Base-by-base conservation (phyloP, 1,284 basidiomycete genomes). In the Microbotryum scabiosae region DNA sequence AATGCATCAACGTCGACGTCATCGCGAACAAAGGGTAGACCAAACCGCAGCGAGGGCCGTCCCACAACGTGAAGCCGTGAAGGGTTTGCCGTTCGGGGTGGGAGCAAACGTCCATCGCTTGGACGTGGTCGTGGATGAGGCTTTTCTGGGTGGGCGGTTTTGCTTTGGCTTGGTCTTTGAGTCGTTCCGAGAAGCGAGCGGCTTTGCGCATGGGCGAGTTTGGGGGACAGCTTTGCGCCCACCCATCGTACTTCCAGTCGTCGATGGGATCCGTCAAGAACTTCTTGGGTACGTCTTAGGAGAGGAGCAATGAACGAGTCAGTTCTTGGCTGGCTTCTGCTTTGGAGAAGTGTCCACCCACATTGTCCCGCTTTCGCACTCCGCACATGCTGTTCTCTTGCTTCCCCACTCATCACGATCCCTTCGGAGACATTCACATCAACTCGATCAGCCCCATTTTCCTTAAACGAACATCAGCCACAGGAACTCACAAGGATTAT, bases 21-120 rank as follows among this genome's bases (percentile, higher is more conserved):
- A 68, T 66, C 51, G 65, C 56, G 51, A 72, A 72, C 21, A 72
- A 50, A n/a, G 71, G 71, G 47, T 61, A 67, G 41, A 70, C 59
- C 2, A 58, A 49, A 12, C 63, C 63, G 1, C 67, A 61, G 49
- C 67, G 52, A 25, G 70, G 70, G 14, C 66, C 66, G 7, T 20
- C 58, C 66, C 66, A 67, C n/a, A 61, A 53, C 5, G 60, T 65
- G 41, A 67, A 65, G n/a, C 66, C 66, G 28, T 69, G 68, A 5
- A 70, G 54, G 5, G 63, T 55, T 36, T 68, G 62, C 6, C 46
- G 53, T 21, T 63, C 63, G 8, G 68, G 67, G 41, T 70, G 66
- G 0, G 25, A 20, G 58, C 69, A 70, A 45, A 68, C 18, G 55
- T 69, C 66, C 56, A 65, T 66, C 16, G 61, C 56, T 18, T 51